These are phyloP conservation scores for Datisca glomerata DNA, from an alignment of 306 rosid species.

Conservation along the genomic window DNA sequence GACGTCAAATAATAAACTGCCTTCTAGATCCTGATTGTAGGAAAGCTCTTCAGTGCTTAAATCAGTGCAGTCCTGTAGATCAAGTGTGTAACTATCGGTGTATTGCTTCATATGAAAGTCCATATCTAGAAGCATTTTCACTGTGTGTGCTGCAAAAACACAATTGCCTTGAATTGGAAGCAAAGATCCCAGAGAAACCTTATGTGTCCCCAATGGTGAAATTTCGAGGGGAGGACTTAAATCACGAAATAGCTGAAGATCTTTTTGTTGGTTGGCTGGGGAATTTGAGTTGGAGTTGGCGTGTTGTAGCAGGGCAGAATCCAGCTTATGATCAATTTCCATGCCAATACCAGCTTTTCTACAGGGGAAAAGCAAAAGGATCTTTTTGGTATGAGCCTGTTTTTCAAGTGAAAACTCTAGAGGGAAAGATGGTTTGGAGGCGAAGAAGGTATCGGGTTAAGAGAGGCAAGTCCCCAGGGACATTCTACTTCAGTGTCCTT, in stretches of 20 bases:
- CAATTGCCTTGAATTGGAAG: conserved; percentile 75
- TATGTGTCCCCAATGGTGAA: conserved; percentile 37
- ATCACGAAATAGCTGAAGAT: conserved; percentile 60
- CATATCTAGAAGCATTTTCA: conserved; percentile 71
- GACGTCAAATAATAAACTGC: conserved; percentile 63
- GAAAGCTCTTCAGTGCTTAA: conserved; percentile 79
- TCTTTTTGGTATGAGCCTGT: conserved; percentile 93
- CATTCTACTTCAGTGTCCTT: conserved; percentile 65
- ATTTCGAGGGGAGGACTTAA: conserved; percentile 34
- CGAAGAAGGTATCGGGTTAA: conserved; percentile 67
- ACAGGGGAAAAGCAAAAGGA: conserved; percentile 74
- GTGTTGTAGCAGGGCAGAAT: conserved; percentile 78
- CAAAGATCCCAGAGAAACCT: conserved; percentile 59
- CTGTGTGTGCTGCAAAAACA: conserved; percentile 76
- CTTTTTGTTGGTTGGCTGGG: conserved; percentile 80
- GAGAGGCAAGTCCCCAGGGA: conserved; percentile 54
- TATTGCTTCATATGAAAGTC: conserved; percentile 72
- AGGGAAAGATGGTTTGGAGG: conserved; percentile 72
- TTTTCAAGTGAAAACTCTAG: conserved; percentile 70
- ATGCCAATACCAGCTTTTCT: conserved; percentile 76
- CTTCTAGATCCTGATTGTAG: conserved; percentile 73
- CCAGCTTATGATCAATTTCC: conserved; percentile 87
- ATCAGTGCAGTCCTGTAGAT: conserved; percentile 74
- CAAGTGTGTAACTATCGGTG: conserved; percentile 82
- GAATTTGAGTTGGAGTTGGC: conserved; percentile 77